Conservation (phyloP, 257 asterid species). For the Solanum pinnatisectum region DNA sequence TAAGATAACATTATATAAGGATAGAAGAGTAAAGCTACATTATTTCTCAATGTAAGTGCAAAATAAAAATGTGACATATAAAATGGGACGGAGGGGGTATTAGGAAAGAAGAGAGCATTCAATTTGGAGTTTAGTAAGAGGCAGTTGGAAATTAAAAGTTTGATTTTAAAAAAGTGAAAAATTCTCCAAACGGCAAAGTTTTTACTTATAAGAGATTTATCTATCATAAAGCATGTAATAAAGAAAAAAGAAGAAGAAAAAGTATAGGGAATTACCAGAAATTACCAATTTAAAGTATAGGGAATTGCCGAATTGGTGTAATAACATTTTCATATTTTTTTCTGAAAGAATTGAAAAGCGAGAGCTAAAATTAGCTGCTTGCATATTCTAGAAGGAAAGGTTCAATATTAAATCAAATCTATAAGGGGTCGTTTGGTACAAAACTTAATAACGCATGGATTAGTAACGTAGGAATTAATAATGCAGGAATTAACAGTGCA, state of each 20-base stretch:
- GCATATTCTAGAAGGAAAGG: background rate
- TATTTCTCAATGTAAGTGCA: no score
- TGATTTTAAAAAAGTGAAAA: background rate
- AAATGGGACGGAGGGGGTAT: background rate
- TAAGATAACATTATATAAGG: no score
- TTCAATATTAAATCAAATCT: background rate
- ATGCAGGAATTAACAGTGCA: no score
- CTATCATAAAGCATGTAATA: background rate
- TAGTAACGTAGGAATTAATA: no score
- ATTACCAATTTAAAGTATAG: background rate
- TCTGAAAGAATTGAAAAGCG: background rate
- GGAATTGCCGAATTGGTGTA: background rate
- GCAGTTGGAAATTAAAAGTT: background rate
- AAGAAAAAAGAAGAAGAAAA: background rate
- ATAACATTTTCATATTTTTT: background rate
- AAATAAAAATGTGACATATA: no score
- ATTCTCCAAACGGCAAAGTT: background rate
- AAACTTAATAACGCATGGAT: no score
- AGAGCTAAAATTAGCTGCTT: background rate
- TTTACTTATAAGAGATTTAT: background rate
- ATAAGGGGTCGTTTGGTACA: background rate
- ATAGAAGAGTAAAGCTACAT: no score
- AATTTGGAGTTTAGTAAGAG: background rate
- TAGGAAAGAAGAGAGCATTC: background rate
- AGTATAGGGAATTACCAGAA: background rate